Conservation (phyloP, 352 stramenopile genomes). For the Phytophthora europaea region DNA sequence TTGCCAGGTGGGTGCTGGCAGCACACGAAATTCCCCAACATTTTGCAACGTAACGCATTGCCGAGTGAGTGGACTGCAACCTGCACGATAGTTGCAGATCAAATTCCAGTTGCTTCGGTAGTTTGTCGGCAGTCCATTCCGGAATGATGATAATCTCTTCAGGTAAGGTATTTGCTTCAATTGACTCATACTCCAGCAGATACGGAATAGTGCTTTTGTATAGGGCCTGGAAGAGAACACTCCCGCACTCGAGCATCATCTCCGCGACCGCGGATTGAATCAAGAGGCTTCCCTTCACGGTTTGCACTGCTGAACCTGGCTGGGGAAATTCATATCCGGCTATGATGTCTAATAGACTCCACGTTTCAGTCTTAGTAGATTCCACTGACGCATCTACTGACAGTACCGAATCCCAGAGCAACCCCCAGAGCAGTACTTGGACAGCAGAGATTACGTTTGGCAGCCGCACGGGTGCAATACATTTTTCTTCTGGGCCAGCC, state of each 20-base stretch:
- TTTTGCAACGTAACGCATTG: conserved; percentile 48
- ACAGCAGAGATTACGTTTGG: conserved; percentile 19
- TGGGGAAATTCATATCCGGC: conserved; percentile 18
- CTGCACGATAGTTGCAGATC: conserved; percentile 15
- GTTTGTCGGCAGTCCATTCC: conserved; percentile 10
- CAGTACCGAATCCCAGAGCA: conserved; percentile 38
- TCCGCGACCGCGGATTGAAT: conserved; percentile 39
- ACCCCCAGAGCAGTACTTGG: conserved; percentile 43
- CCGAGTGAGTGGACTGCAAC: conserved; percentile 21
- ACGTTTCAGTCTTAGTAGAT: conserved; percentile 23
- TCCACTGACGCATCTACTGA: conserved; percentile 10
- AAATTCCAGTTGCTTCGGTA: conserved; percentile 10
- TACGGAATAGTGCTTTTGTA: conserved; percentile 30
- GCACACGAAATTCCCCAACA: conserved; percentile 37
- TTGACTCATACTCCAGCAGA: conserved; percentile 35
- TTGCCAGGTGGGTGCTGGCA: conserved; percentile 5
- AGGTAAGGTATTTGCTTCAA: background rate
- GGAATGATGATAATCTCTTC: conserved; percentile 25
- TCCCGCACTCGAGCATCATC: conserved; percentile 44
- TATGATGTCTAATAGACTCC: conserved; percentile 32
- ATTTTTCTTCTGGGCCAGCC: background rate
- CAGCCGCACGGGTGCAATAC: conserved; percentile 1
- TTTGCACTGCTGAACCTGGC: background rate
- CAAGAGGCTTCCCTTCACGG: conserved; percentile 28
- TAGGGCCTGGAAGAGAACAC: conserved; percentile 25